Base-by-base conservation (phyloP, 1,139 yeast species). In the Pichia sp. region DNA sequence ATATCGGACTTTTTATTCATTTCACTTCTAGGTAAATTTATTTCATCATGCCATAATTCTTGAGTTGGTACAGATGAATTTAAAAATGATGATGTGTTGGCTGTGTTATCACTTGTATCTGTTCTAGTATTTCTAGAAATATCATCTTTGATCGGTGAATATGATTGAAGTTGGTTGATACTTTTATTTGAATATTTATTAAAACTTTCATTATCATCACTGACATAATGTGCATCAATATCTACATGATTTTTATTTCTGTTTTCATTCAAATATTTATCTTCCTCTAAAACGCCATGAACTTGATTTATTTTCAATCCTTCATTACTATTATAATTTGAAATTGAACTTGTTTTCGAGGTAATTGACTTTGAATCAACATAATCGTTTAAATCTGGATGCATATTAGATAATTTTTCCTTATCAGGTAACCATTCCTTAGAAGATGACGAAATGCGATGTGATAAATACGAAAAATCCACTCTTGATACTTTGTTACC, bases 401-500 rank as follows among this genome's bases (percentile, higher is more conserved):
- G 30, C 29, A 40, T 36, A 25, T 9, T n/a, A 20, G 20, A 25
- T 9, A 43, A 31, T 40, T 49, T 39, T n/a, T 37, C 35, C 8
- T 44, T 41, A 10, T 23, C 24, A 6, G 48, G 46, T 6, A 53
- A 49, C 62, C 61, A 58, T 4, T 56, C 51, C 5, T 59, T 59
- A 7, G 62, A 59, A 54, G 53, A 53, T 30, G 60, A 58, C 3
- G 59, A 56, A 26, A 55, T 34, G 36, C 54, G 55, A 4, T 56
- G 51, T 3, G 53, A 37, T 2, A 58, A 46, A 35, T 60, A 57
- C 2, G 55, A 52, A 45, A 54, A 60, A 36, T 59, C 62, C 20
- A 47, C 51, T 36, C 48, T 52, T 7, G 54, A 50, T 1, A 48
- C 35, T 38, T 40, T 38, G 8, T 35, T 24, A 23, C 20, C 12